Percentiles rank a stretch among this genome's conserved stretches.
These are phyloP conservation scores for Exobasidium cylindrosporum DNA, from an alignment of 1,284 basidiomycete species.

Conservation along the genomic window DNA sequence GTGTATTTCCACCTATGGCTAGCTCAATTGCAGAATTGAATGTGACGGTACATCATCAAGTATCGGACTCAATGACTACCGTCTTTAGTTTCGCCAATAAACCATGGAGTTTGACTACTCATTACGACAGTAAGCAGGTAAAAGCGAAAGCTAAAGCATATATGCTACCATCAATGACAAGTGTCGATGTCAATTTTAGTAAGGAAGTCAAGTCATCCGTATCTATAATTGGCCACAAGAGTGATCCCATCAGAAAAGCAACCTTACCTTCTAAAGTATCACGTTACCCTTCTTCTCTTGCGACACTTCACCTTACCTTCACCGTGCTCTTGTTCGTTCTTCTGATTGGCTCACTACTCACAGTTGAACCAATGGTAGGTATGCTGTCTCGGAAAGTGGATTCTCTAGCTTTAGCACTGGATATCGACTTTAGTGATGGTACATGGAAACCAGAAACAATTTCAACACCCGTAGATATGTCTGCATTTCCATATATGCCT, in stretches of 20 bases:
- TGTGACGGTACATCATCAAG: not conserved
- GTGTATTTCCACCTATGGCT: not conserved
- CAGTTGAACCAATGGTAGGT: not conserved
- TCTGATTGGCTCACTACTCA: not conserved
- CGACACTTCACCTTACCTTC: not conserved
- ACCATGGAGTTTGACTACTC: not conserved
- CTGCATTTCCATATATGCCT: too few species aligned
- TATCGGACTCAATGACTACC: not conserved
- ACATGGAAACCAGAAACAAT: not conserved
- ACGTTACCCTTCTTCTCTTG: not conserved
- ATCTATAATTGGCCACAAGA: not conserved
- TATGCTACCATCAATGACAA: slow-evolving; percentile 9
- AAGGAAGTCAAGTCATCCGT: not conserved
- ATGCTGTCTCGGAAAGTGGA: slow-evolving; percentile 5
- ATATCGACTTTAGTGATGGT: slow-evolving; percentile 5
- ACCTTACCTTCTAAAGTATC: not conserved
- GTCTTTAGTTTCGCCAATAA: not conserved
- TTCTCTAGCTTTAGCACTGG: not conserved
- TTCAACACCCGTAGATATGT: too few species aligned
- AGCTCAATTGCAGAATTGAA: not conserved
- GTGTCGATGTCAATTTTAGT: not conserved
- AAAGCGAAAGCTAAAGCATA: not conserved
- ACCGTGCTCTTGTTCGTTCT: not conserved
- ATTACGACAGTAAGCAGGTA: not conserved
- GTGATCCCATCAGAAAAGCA: not conserved